These are phyloP conservation scores for Salix viminalis DNA, from an alignment of 345 rosid genomes.

Conservation along the genomic window DNA sequence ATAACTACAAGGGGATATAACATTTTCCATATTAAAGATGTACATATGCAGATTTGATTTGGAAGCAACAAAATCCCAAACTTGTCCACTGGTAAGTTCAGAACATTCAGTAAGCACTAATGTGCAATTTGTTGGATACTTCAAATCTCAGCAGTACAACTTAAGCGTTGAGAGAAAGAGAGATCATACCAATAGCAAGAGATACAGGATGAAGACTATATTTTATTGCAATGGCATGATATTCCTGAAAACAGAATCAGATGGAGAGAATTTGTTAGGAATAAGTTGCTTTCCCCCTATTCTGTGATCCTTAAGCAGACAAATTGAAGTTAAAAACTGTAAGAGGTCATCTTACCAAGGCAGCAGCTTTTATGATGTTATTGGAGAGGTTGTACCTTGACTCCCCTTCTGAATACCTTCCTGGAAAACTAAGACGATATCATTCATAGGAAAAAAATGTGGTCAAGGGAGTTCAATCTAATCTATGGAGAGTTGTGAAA, in stretches of 20 bases:
- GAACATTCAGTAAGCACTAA: neutral
- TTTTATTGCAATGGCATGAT: slow-evolving; percentile 38
- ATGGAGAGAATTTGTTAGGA: too few species aligned
- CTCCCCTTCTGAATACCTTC: too few species aligned
- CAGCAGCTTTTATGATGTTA: too few species aligned
- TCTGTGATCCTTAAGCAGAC: too few species aligned
- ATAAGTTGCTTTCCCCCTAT: too few species aligned
- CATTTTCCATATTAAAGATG: neutral
- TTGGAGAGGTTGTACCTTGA: too few species aligned
- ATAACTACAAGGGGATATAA: neutral
- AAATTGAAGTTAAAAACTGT: too few species aligned
- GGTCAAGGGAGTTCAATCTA: neutral
- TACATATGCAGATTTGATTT: neutral
- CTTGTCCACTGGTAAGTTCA: neutral
- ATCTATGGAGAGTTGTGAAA: neutral
- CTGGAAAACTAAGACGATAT: neutral
- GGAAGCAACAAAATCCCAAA: neutral
- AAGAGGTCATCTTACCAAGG: too few species aligned
- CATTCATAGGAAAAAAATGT: neutral
- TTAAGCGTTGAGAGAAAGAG: neutral
- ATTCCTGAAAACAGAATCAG: slow-evolving; percentile 16
- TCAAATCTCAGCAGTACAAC: neutral
- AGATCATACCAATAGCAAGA: slow-evolving; percentile 47
- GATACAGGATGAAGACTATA: slow-evolving; percentile 45
- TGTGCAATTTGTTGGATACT: neutral